A percentile compares a stretch with the other conserved stretches of the same genome.
Conservation (phyloP, 345 rosid genomes). For the Odontarrhena argentea region DNA sequence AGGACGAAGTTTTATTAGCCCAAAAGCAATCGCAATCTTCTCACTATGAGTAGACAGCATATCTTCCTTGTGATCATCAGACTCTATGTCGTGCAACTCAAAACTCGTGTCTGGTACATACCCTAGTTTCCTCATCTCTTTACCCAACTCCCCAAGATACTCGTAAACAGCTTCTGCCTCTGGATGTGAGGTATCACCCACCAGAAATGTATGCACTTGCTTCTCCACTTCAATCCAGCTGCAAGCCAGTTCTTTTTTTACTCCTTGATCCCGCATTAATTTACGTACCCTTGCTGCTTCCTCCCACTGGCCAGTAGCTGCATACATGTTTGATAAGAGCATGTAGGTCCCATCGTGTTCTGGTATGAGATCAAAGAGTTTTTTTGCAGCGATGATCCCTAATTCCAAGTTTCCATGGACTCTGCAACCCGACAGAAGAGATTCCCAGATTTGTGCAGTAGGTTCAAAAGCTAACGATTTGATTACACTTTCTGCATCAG, state of each 20-base stretch:
- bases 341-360: constrained; percentile 47
- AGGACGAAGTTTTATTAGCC: constrained; percentile 42
- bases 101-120: constrained; percentile 44
- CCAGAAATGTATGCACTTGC: constrained; percentile 37
- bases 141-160: constrained; percentile 39
- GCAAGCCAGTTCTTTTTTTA: constrained; percentile 44
- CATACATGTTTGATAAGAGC: constrained; percentile 45
- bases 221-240: constrained; percentile 44
- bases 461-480: constrained; percentile 41
- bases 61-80: constrained; percentile 38
- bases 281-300: constrained; percentile 42
- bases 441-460: constrained; percentile 43
- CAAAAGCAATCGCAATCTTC: constrained; percentile 45
- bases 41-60: constrained; percentile 43
- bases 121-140: constrained; percentile 38
- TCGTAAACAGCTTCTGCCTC: constrained; percentile 41
- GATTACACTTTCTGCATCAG: constrained; percentile 37
- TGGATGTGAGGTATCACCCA: constrained; percentile 42
- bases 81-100: constrained; percentile 44
- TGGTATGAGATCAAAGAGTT: constrained; percentile 42
- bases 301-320: constrained; percentile 41
- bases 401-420: constrained; percentile 47
- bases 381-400: constrained; percentile 44
- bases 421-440: constrained; percentile 45
- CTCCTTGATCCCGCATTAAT: constrained; percentile 45